phyloP scores from a whole-genome alignment of 2,329 filamentous ascomycete species.

The Calonectria montana region DNA sequence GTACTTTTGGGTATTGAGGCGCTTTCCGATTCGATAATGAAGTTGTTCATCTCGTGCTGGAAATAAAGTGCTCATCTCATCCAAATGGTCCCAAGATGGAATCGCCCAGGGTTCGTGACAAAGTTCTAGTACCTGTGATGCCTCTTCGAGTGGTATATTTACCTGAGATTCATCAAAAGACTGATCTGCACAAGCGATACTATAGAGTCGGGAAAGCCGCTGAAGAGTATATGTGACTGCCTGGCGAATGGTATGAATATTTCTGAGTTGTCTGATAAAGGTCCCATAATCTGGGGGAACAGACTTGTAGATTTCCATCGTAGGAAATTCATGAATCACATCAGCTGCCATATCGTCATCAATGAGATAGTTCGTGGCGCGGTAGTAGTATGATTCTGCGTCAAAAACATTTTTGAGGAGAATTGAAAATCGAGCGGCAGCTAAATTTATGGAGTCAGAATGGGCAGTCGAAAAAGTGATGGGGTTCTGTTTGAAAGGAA shows the following conservation, averaged over 20 bases:
- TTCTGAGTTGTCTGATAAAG: neutral
- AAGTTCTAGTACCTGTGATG: neutral
- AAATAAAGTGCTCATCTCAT: neutral
- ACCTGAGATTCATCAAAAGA: neutral
- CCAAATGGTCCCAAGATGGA: neutral
- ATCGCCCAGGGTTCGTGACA: neutral
- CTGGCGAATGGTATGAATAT: neutral
- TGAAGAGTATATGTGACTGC: neutral
- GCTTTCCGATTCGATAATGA: neutral
- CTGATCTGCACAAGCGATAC: neutral
- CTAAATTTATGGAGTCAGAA: neutral
- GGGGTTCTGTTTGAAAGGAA: slow-evolving; percentile 18
- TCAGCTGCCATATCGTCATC: neutral
- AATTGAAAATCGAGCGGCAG: neutral
- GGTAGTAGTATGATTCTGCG: neutral
- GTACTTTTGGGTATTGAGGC: neutral
- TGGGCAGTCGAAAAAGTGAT: slow-evolving; percentile 29
- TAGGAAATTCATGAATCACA: no score
- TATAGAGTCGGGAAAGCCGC: neutral
- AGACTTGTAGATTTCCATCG: no score
- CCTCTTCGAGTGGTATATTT: neutral
- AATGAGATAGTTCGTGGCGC: neutral
- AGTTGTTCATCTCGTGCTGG: neutral
- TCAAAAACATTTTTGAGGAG: neutral
- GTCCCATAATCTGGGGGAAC: no score